Conservation (phyloP, 192 early-diverging fungal species). For the Geosiphon pyriformis region DNA sequence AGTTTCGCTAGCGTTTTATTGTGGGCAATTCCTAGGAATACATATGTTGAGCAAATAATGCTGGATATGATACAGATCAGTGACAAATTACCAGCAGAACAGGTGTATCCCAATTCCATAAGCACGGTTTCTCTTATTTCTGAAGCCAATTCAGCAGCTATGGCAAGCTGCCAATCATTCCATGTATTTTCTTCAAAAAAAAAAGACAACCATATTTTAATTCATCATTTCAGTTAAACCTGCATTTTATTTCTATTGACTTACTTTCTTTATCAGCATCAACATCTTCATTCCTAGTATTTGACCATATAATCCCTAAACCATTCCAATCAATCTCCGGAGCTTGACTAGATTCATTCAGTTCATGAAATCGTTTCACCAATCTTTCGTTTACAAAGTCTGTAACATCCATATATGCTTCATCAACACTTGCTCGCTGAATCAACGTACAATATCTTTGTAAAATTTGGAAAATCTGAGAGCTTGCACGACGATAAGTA, state of each 20-base stretch:
- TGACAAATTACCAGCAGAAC: slow-evolving; percentile 55
- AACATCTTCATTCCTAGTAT: too few relatives aligned
- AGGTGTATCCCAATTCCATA: slow-evolving; percentile 70
- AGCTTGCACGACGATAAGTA: slow-evolving; percentile 68
- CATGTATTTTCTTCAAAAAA: slow-evolving; percentile 47
- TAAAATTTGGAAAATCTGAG: slow-evolving; percentile 69
- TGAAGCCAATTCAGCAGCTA: slow-evolving; percentile 63
- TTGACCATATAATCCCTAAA: too few relatives aligned
- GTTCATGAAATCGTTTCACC: slow-evolving; percentile 40
- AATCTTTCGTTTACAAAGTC: slow-evolving; percentile 54
- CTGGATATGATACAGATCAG: not conserved
- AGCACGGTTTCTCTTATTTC: slow-evolving; percentile 60
- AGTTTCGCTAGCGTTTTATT: slow-evolving; percentile 86
- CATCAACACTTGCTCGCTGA: slow-evolving; percentile 77
- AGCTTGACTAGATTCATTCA: too few relatives aligned
- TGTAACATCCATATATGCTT: slow-evolving; percentile 85
- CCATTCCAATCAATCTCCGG: too few relatives aligned
- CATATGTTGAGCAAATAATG: not conserved
- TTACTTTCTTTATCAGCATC: too few relatives aligned
- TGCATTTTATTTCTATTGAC: too few relatives aligned
- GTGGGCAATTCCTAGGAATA: slow-evolving; percentile 62
- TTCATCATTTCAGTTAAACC: too few relatives aligned
- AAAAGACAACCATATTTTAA: too few relatives aligned
- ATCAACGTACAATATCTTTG: slow-evolving; percentile 48
- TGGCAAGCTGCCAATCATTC: slow-evolving; percentile 72